Evolutionary conservation across 2,329 filamentous ascomycete species (phyloP), one percentile per base, ranked within the genome.

Genomic region (Trichoderma endophyticum): DNA sequence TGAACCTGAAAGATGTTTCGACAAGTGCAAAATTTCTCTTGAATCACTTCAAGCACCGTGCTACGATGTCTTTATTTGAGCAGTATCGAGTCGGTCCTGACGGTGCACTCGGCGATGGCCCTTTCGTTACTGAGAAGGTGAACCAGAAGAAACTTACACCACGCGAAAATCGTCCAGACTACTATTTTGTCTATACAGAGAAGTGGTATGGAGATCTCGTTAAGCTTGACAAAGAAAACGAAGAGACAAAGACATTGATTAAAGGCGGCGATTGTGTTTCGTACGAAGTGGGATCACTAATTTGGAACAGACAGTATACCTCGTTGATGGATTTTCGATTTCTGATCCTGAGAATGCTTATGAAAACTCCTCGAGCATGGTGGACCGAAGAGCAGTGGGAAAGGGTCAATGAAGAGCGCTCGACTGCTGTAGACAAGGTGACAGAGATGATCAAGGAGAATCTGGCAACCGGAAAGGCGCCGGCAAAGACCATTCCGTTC

Each of bases 21-120:
- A 21, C 43, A 12, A 51, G n/a, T 51, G 18, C 43, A 21, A 51
- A 51, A 21, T 51, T 11, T 51, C n/a, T 51, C 18, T 51, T 51
- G n/a, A 1, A 81, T 14, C 73, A 83, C 6, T 72, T 86, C 3
- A 79, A 81, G 28, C 75, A 83, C 43, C 79, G 84, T 7, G 80
- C 81, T 43, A 82, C 80, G 0, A 80, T 69, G 0, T 71, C 78
- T 0, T 74, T 84, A 3, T 28, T 64, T 2, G 73, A 82, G 2
- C 82, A 84, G 71, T 84, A 83, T 69, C 7, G 34, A 4, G 9
- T 69, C 8, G 81, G 81, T 6, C 34, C 76, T 36, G 75, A 81
- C 54, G 77, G 75, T 12, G 51, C 73, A 2, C 79, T 73, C 0
- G 83, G 84, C 11, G 83, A 86, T 69, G 60, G 75, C 12, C 75